These are phyloP conservation scores for Crithidia expoeki DNA, from an alignment of 208 protist genomes.

Conservation along the genomic window DNA sequence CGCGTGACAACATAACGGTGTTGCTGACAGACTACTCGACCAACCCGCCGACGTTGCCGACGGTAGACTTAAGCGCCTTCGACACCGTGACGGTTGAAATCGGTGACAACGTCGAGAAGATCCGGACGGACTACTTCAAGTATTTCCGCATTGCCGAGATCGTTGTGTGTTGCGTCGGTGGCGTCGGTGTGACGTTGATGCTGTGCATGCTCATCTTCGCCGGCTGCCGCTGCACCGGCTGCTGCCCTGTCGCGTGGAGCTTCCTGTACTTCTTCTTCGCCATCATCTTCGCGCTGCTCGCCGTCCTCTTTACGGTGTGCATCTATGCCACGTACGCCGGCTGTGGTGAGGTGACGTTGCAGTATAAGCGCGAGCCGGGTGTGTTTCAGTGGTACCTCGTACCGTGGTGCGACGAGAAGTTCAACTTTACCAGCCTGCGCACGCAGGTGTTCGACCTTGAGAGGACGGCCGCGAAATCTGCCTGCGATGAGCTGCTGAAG, in stretches of 20 bases:
- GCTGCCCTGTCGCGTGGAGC: conserved; percentile 45
- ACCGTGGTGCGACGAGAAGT: conserved; percentile 60
- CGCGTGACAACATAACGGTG: conserved; percentile 31
- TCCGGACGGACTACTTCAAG: conserved; percentile 60
- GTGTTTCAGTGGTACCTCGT: conserved; percentile 83
- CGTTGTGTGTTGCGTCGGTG: conserved; percentile 56
- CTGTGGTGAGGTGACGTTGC: conserved; percentile 68
- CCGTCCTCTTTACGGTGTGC: conserved; percentile 60
- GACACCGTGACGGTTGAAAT: conserved; percentile 42
- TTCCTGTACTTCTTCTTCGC: conserved; percentile 71
- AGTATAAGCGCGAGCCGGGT: conserved; percentile 70
- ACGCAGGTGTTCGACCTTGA: conserved; percentile 34
- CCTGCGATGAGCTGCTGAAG: conserved; percentile 60
- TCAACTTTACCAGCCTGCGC: conserved; percentile 46
- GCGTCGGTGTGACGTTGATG: conserved; percentile 57
- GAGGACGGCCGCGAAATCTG: conserved; percentile 13
- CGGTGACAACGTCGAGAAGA: conserved; percentile 28
- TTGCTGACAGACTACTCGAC: conserved; percentile 49
- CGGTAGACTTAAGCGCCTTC: conserved; percentile 45
- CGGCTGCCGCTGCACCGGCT: conserved; percentile 45
- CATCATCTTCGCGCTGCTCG: conserved; percentile 59
- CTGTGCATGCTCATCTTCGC: conserved; percentile 66
- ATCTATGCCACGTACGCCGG: conserved; percentile 43
- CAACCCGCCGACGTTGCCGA: conserved; percentile 23
- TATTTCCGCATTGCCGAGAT: conserved; percentile 63